A percentile compares a stretch with the other conserved stretches of the same genome.
These are phyloP conservation scores for Peronosclerospora sorghi DNA, from an alignment of 352 stramenopile genomes.

Conservation along the genomic window DNA sequence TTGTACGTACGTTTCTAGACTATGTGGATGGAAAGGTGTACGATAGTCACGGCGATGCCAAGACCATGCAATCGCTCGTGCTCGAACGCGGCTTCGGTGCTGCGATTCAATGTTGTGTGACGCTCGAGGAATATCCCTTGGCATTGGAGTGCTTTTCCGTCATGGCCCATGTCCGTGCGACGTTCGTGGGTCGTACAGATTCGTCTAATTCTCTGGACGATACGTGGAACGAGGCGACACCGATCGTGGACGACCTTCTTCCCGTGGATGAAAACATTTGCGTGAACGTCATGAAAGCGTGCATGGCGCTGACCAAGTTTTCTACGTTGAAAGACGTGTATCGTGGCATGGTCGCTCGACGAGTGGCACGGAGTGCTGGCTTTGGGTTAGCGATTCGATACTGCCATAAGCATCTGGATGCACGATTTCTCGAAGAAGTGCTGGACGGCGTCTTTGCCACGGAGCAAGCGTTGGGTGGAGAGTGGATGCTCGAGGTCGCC, in stretches of 20 bases:
- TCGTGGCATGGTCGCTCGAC: slow-evolving; percentile 32
- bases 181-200: background rate
- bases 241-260: slow-evolving; percentile 17
- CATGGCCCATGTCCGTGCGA: slow-evolving; percentile 10
- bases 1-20: slow-evolving; percentile 30
- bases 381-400: slow-evolving; percentile 65
- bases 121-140: slow-evolving; percentile 25
- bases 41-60: slow-evolving; percentile 2
- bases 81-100: slow-evolving; percentile 54
- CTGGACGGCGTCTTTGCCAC: slow-evolving; percentile 38
- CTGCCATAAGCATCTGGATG: slow-evolving; percentile 35
- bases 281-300: slow-evolving; percentile 64
- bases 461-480: slow-evolving; percentile 28
- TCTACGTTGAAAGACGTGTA: slow-evolving; percentile 46
- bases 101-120: slow-evolving; percentile 55
- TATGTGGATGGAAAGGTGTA: slow-evolving; percentile 21
- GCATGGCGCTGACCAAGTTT: slow-evolving; percentile 22
- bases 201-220: slow-evolving; percentile 15
- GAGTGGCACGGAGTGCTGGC: slow-evolving; percentile 39
- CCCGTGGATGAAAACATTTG: slow-evolving; percentile 68
- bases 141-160: slow-evolving; percentile 34
- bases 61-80: slow-evolving; percentile 7
- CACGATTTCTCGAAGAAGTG: slow-evolving; percentile 45
- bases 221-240: background rate
- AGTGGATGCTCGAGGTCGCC: slow-evolving; percentile 48